These are phyloP conservation scores for Nemania diffusa DNA, from an alignment of 2,329 filamentous ascomycete genomes.

Conservation along the genomic window DNA sequence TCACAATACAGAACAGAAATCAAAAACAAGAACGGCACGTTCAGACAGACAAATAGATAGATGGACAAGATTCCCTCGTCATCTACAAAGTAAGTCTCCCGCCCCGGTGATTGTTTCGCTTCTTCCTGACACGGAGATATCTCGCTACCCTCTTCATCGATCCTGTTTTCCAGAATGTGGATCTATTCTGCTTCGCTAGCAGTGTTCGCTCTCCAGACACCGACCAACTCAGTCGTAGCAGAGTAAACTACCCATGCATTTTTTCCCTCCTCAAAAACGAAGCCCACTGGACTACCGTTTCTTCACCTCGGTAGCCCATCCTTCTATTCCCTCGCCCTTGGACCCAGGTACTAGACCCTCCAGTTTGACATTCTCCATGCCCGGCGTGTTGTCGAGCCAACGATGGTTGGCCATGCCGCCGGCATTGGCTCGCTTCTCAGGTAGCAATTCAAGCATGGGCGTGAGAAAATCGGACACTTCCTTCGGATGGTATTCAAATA, in stretches of 20 bases:
- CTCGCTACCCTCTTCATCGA: neutral
- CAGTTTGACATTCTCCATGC: constrained; percentile 84
- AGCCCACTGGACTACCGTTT: constrained; percentile 65
- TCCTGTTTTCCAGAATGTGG: constrained; percentile 30
- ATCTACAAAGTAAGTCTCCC: neutral
- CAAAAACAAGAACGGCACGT: constrained; percentile 6
- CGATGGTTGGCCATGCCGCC: constrained; percentile 90
- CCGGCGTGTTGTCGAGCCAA: constrained; percentile 86
- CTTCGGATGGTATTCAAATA: constrained; percentile 48
- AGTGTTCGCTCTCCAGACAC: constrained; percentile 12
- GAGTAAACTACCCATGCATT: constrained; percentile 21
- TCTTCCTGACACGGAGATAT: constrained; percentile 9
- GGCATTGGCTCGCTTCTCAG: constrained; percentile 90
- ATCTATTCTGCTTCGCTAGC: neutral
- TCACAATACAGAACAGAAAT: constrained; percentile 22
- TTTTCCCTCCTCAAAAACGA: neutral
- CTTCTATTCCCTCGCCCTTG: constrained; percentile 90
- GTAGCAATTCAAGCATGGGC: constrained; percentile 90
- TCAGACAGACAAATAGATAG: neutral
- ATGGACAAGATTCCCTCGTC: neutral
- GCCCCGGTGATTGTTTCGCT: constrained; percentile 9
- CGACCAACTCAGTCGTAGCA: constrained; percentile 14
- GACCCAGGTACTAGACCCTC: constrained; percentile 80
- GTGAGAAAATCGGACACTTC: constrained; percentile 81
- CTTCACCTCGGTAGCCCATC: constrained; percentile 91